Base-by-base conservation (phyloP, 169 alveolate species). In the Sarcocystis neurona region DNA sequence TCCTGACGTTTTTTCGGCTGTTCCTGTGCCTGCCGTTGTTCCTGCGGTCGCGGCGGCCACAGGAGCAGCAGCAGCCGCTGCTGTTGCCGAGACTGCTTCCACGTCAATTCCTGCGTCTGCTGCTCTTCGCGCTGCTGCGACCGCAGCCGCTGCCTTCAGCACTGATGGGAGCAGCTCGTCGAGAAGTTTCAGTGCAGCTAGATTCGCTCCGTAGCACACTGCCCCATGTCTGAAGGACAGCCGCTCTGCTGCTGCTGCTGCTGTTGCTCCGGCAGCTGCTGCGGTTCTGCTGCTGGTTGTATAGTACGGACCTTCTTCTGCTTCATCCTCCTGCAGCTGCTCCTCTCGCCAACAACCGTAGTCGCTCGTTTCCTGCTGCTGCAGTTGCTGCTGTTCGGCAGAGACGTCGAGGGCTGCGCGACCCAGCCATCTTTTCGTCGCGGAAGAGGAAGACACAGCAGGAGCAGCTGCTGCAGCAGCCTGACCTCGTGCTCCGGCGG, bases 381-480 rank as follows among this genome's bases (percentile, higher is more conserved):
- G n/a, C n/a, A n/a, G n/a, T n/a, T n/a, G n/a, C n/a, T n/a, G n/a
- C n/a, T n/a, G n/a, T n/a, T n/a, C n/a, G n/a, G n/a, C n/a, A n/a
- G n/a, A n/a, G n/a, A n/a, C n/a, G n/a, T 85, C 74, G 77, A 79
- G 66, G 60, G 58, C 90, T 46, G 60, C 5, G 23, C 82, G 82
- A 72, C 79, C 90, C 58, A 37, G 58, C 85, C 85, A 70, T 1
- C 30, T 60, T 4, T 63, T 12, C 10, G 72, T 0, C 34, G 34
- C 75, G 37, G 27, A 74, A n/a, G 63, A 34, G 46, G 27, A 56
- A 18, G 60, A 53, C 37, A 58, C 53, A 84, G 74, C 80, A 66
- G 50, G 82, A n/a, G 70, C 74, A 23, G 12, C 60, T 46, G 84
- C 89, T 43, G 89, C 84, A 66, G 82, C 72, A 63, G 79, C 72